Base-by-base conservation (phyloP, 805 yeast genomes). In the Yarrowia sp. region DNA sequence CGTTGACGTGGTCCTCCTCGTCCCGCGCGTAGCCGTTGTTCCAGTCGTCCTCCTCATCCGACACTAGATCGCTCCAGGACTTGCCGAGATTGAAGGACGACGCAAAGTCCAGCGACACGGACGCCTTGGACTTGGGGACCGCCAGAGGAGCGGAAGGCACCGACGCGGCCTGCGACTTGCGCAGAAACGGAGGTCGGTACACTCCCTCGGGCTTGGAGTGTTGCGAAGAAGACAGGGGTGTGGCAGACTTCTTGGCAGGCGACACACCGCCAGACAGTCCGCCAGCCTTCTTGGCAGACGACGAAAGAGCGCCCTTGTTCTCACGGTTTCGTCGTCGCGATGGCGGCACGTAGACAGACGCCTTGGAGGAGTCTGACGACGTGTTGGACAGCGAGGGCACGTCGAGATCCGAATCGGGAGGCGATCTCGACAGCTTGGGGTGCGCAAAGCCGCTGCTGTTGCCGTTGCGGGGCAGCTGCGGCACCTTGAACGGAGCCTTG, bases 21-120 rank as follows among this genome's bases (percentile, higher is more conserved):
- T 70, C 69, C 7, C 61, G 61, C 13, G 46, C 46, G 46, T 55
- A 55, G 20, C 61, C 61, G 61, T 55, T 55, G 56, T 66, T 67
- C 40, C 69, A 72, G 56, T 73, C 72, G 39, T 71, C 74, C 56
- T 73, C 76, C 53, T 73, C 75, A 13, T 73, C 75, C 50, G 72
- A 68, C 44, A 69, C 73, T 46, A 72, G 40, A 58, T 74, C 76
- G 52, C 74, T 58, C 76, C 76, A 74, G 56, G 73, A 72, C 70
- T 72, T 73, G 64, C 75, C 74, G 43, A 74, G 71, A 69, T 74
- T 74, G 64, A 73, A 66, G 47, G 58, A 55, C 66, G 52, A 53
- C 38, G 68, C 20, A 66, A 56, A 56, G 68, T 61, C 40, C 43
- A 52, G 42, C 9, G 74, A 71, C n/a, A 69, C 70, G 14, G 72